These are phyloP conservation scores for Dissophora globulifera DNA, from an alignment of 192 early-diverging fungal species.

Conservation along the genomic window DNA sequence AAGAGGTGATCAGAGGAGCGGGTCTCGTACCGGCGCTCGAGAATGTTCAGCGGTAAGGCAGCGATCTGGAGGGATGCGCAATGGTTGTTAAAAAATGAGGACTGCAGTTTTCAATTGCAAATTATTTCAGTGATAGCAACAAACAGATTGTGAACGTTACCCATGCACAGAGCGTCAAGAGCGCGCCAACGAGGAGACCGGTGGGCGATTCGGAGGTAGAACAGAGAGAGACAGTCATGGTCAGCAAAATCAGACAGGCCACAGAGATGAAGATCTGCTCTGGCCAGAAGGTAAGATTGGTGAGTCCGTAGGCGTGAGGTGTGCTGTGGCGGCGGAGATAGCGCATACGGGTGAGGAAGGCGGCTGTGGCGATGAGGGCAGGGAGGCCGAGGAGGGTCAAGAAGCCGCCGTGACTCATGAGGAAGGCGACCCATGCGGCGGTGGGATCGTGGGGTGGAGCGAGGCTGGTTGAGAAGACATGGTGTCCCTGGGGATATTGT, in stretches of 20 bases:
- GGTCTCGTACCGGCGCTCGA: slow-evolving; percentile 19
- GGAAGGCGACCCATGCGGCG: slow-evolving; percentile 8
- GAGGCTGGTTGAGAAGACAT: no score
- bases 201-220: neutral
- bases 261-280: slow-evolving; percentile 15
- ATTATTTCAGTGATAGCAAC: no score
- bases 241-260: slow-evolving; percentile 9
- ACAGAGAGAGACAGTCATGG: neutral
- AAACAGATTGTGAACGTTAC: slow-evolving; percentile 11
- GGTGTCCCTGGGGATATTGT: no score
- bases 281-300: slow-evolving; percentile 35
- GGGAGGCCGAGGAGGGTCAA: slow-evolving; percentile 23
- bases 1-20: slow-evolving; percentile 38
- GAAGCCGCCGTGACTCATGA: slow-evolving; percentile 33
- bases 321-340: neutral
- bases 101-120: no score
- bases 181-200: neutral
- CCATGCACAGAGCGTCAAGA: slow-evolving; percentile 15
- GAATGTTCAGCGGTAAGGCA: slow-evolving; percentile 15
- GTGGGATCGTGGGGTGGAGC: slow-evolving; percentile 18
- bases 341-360: slow-evolving; percentile 11
- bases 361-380: slow-evolving; percentile 5
- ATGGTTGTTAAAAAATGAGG: neutral
- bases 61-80: slow-evolving; percentile 2
- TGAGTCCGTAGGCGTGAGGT: slow-evolving; percentile 27